Percentiles rank a stretch among this genome's conserved stretches.
phyloP scores from a whole-genome alignment of 257 asterid species.

The Plantago major region DNA sequence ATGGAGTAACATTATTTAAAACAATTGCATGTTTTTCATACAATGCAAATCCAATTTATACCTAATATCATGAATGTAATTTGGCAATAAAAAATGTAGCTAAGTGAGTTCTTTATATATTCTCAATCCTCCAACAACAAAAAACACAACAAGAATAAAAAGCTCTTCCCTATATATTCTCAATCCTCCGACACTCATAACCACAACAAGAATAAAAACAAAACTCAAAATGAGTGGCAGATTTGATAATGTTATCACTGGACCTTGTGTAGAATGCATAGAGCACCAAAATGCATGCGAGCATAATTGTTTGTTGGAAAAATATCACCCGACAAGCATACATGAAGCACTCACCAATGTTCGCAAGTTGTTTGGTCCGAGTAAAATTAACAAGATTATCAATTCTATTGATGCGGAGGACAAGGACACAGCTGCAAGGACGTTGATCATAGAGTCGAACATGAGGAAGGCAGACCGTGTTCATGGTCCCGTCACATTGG shows the following conservation, averaged over 20 bases:
- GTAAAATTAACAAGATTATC: not conserved
- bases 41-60: too few species aligned
- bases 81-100: too few species aligned
- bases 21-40: too few species aligned
- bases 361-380: slow-evolving; percentile 11
- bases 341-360: slow-evolving; percentile 12
- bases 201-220: too few species aligned
- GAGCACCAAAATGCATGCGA: slow-evolving; percentile 9
- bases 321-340: not conserved
- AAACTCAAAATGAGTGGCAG: not conserved
- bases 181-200: too few species aligned
- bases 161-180: too few species aligned
- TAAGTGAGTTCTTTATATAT: too few species aligned
- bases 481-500: not conserved
- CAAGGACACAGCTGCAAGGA: not conserved
- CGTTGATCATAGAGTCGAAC: not conserved
- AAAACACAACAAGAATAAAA: too few species aligned
- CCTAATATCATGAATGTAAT: too few species aligned
- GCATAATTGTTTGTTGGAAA: slow-evolving; percentile 4
- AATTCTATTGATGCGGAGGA: not conserved
- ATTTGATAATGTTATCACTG: not conserved
- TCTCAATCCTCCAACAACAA: too few species aligned
- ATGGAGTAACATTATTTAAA: too few species aligned
- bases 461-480: too few species aligned
- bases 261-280: not conserved